Conservation (phyloP, 2,329 filamentous ascomycete species). For the Apiospora saccharicola region DNA sequence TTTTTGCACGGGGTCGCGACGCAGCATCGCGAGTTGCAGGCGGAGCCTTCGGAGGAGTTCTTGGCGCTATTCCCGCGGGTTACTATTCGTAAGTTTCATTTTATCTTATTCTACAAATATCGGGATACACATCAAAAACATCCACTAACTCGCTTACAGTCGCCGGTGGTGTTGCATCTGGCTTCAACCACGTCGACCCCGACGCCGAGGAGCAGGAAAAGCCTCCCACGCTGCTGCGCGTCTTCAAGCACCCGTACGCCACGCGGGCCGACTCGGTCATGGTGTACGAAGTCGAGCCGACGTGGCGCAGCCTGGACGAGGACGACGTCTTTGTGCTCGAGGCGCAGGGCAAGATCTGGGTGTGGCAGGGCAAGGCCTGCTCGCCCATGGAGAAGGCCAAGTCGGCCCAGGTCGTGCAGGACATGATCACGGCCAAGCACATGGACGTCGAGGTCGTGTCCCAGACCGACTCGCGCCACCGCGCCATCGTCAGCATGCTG, state of each 20-base stretch:
- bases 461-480: constrained; percentile 64
- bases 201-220: constrained; percentile 51
- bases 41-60: constrained; percentile 65
- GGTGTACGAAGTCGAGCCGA: constrained; percentile 69
- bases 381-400: constrained; percentile 75
- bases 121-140: neutral
- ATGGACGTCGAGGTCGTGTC: constrained; percentile 70
- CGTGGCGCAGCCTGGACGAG: constrained; percentile 68
- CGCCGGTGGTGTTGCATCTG: constrained; percentile 66
- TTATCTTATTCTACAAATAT: too few species aligned
- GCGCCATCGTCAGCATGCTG: constrained; percentile 63
- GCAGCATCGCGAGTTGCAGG: constrained; percentile 71
- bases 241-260: constrained; percentile 66
- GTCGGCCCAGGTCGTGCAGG: constrained; percentile 71
- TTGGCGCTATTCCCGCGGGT: constrained; percentile 66
- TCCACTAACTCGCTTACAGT: constrained; percentile 38
- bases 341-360: constrained; percentile 69
- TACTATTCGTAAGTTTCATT: constrained; percentile 51
- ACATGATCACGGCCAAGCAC: constrained; percentile 69
- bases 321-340: constrained; percentile 72
- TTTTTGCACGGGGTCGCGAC: constrained; percentile 67
- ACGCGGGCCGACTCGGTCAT: constrained; percentile 58
- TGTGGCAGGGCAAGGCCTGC: constrained; percentile 72
- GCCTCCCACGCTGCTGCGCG: constrained; percentile 61
- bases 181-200: constrained; percentile 68